Percentiles rank a stretch among this genome's conserved stretches.
Conservation (phyloP, 768 basidiomycete genomes). For the Suillus subalutaceus region DNA sequence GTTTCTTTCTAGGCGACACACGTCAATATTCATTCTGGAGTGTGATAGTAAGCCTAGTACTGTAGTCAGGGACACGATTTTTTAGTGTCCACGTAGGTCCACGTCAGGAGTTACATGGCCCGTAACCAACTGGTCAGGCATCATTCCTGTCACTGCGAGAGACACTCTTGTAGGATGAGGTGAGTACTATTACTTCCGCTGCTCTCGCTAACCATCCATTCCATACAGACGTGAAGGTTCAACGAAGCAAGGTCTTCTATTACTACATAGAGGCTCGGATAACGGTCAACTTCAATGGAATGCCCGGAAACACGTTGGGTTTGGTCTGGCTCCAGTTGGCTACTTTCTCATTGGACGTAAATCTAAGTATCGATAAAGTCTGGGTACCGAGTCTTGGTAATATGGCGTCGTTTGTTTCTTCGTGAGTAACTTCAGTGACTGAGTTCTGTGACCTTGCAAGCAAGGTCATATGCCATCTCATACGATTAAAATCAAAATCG, state of each 20-base stretch:
- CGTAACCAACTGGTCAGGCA: background rate
- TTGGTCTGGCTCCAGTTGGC: background rate
- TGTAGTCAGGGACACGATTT: background rate
- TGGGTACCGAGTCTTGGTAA: background rate
- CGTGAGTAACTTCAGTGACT: too few relatives aligned
- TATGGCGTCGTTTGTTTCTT: too few relatives aligned
- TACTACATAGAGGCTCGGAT: background rate
- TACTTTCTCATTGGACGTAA: background rate
- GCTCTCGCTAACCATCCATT: background rate
- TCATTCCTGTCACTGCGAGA: background rate
- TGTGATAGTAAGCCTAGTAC: background rate
- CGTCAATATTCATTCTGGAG: background rate
- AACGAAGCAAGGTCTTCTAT: background rate
- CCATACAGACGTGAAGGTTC: too few relatives aligned
- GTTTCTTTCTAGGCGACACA: background rate
- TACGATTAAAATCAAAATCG: too few relatives aligned
- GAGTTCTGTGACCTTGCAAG: too few relatives aligned
- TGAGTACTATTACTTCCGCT: background rate
- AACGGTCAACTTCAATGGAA: background rate
- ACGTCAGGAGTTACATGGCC: background rate
- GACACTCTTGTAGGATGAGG: background rate
- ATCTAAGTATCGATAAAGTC: too few relatives aligned
- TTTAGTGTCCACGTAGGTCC: background rate
- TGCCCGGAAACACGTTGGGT: background rate
- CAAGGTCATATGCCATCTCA: too few relatives aligned